Conservation (phyloP, 352 stramenopile genomes). For the Phytophthora sp. region DNA sequence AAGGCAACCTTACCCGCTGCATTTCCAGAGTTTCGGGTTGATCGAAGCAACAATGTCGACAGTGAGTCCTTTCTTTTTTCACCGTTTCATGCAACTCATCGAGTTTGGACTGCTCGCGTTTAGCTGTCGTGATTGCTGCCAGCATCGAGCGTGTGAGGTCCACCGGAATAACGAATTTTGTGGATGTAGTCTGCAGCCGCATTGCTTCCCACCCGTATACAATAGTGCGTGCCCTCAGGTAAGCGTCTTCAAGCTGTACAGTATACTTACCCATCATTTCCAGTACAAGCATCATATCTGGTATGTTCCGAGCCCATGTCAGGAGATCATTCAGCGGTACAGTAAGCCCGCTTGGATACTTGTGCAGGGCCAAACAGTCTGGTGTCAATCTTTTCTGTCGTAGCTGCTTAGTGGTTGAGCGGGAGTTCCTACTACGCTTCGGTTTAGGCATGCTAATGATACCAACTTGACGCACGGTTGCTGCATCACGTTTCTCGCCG, state of each 20-base stretch:
- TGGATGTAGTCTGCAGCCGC: neutral
- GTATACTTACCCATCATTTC: constrained; percentile 17
- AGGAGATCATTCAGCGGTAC: constrained; percentile 10
- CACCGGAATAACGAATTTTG: neutral
- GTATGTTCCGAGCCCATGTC: neutral
- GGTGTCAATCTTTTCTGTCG: constrained; percentile 7
- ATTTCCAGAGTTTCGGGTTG: constrained; percentile 8
- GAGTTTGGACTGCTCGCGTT: neutral
- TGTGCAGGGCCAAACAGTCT: no score
- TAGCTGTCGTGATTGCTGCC: neutral
- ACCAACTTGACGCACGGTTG: constrained; percentile 20
- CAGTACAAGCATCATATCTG: constrained; percentile 13
- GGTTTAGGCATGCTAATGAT: constrained; percentile 11
- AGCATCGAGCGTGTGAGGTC: neutral
- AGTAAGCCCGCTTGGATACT: no score
- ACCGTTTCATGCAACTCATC: neutral
- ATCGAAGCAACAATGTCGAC: constrained; percentile 1
- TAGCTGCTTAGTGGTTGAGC: constrained; percentile 9
- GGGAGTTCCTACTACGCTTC: neutral
- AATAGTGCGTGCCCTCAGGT: neutral
- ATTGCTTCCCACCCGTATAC: constrained; percentile 13
- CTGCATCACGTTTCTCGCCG: no score
- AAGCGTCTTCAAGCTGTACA: constrained; percentile 15
- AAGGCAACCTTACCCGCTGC: constrained; percentile 16
- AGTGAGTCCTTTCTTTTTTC: constrained; percentile 7